Evolutionary conservation across 257 asterid species (phyloP), one percentile per base, ranked within the genome.

Genomic region (Nicotiana knightiana): DNA sequence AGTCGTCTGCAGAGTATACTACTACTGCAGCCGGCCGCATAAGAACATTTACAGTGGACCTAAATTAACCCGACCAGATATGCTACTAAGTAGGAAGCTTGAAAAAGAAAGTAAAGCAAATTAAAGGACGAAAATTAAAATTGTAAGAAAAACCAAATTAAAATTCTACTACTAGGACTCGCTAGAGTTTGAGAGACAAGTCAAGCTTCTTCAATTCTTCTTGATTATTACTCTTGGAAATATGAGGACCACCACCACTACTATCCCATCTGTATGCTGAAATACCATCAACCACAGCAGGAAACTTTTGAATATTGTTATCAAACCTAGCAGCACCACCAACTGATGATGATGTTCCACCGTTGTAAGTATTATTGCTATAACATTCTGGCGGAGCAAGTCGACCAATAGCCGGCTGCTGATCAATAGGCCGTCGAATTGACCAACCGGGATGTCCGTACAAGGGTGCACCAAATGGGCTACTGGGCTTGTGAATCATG

Each of bases 181-280:
- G 24, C 81, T 85, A 94, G 54, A 93, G 92, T 88, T 88, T 93
- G 61, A 94, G 97, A 67, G 98, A 90, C 84, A 95, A 92, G 71
- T 95, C 98, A 85, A 95, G 90, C 76, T 83, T 89, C 81, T 85
- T 88, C 79, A 89, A 83, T 77, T 95, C 97, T 4, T 90, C 93
- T 80, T 82, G 88, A 73, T 84, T 88, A 53, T 48, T 67, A 83
- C 83, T 65, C 21, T 51, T 82, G 57, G 87, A 48, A 51, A 76
- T 58, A 32, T 24, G 81, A 66, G 87, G 64, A 59, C 81, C 75
- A 82, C 54, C 61, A 17, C 82, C 82, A 63, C 39, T 30, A 5
- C 39, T 30, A 5, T 87, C 87, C 90, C 92, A 89, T 82, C 90
- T 93, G 73, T 84, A 55, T 8, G 88, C 87, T 21, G 84, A 87